Evolutionary conservation across 2,329 filamentous ascomycete genomes (phyloP).

Genomic region (Aspergillus calidoustus): DNA sequence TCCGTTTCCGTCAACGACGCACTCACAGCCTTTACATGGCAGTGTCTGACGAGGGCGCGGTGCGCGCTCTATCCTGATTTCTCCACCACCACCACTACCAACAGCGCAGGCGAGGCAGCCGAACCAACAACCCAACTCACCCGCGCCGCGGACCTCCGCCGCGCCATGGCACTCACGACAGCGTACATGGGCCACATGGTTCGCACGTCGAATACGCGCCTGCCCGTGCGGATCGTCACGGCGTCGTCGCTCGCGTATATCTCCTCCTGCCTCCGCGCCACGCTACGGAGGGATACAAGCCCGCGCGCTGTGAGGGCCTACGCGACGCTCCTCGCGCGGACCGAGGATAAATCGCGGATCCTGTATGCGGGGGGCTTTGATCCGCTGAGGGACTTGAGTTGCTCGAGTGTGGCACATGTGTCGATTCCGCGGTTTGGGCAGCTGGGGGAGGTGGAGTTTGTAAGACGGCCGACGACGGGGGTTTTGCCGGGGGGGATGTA

Average conservation of each 20-base stretch:
- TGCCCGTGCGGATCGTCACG: conserved; percentile 15
- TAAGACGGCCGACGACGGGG: conserved; percentile 17
- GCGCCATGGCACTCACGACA: conserved; percentile 19
- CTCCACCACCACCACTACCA: not conserved
- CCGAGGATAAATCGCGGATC: conserved; percentile 22
- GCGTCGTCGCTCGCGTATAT: conserved; percentile 12
- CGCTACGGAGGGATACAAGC: conserved; percentile 2
- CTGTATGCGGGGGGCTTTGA: conserved; percentile 23
- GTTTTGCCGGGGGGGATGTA: conserved; percentile 21
- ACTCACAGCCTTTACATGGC: conserved; percentile 28
- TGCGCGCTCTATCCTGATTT: not conserved
- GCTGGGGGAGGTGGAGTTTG: conserved; percentile 14
- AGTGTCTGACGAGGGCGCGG: conserved; percentile 19
- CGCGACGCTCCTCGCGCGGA: conserved; percentile 23
- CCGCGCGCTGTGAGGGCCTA: conserved; percentile 21
- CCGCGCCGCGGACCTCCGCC: conserved; percentile 28
- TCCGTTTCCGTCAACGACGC: conserved; percentile 27
- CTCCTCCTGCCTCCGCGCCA: conserved; percentile 8
- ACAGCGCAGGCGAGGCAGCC: not conserved
- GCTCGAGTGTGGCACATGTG: conserved; percentile 23
- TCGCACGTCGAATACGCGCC: conserved; percentile 17
- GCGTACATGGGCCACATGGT: conserved; percentile 30
- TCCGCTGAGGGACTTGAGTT: conserved; percentile 20
- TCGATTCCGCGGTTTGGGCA: conserved; percentile 17
- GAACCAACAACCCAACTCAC: conserved; percentile 14